Percentiles rank a stretch among this genome's conserved stretches.
These are phyloP conservation scores for Aspergillus sergii DNA, from an alignment of 2,329 filamentous ascomycete genomes.

Conservation along the genomic window DNA sequence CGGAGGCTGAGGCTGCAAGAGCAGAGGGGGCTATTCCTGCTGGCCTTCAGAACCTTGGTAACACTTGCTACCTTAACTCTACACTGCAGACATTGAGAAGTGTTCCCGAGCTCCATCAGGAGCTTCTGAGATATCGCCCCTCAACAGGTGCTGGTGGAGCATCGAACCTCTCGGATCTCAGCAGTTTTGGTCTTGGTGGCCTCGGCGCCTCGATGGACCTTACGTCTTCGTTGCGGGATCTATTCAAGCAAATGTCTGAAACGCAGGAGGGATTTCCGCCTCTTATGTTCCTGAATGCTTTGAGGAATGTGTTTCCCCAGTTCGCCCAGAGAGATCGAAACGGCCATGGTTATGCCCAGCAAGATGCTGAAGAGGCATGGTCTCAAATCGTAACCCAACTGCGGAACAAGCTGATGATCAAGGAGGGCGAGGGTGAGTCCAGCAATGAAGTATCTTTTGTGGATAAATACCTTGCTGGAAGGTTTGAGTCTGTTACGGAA, in stretches of 20 bases:
- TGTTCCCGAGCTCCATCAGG: constrained; percentile 86
- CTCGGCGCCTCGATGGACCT: constrained; percentile 68
- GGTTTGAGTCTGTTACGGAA: constrained; percentile 74
- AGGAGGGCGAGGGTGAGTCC: constrained; percentile 49
- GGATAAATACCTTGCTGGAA: constrained; percentile 86
- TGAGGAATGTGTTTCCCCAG: constrained; percentile 82
- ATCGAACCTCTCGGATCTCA: constrained; percentile 47
- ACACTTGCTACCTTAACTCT: constrained; percentile 98
- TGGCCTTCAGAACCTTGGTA: constrained; percentile 88
- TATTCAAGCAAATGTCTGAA: constrained; percentile 87
- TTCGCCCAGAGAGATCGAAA: constrained; percentile 88
- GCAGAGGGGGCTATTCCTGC: constrained; percentile 83
- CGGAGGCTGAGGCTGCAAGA: constrained; percentile 83
- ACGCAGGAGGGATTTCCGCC: constrained; percentile 88
- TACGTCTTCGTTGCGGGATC: constrained; percentile 73
- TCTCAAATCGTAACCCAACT: constrained; percentile 89
- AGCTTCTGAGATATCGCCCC: constrained; percentile 66
- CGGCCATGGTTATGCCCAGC: constrained; percentile 87
- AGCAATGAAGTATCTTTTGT: constrained; percentile 70
- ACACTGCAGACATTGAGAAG: constrained; percentile 87
- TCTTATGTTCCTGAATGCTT: constrained; percentile 75
- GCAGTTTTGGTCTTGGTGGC: constrained; percentile 60
- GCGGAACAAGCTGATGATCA: constrained; percentile 73
- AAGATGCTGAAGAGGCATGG: constrained; percentile 98
- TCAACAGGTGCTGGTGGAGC: constrained; percentile 32